Evolutionary conservation across 2,329 filamentous ascomycete species (phyloP).

Genomic region (Apiospora koreana): DNA sequence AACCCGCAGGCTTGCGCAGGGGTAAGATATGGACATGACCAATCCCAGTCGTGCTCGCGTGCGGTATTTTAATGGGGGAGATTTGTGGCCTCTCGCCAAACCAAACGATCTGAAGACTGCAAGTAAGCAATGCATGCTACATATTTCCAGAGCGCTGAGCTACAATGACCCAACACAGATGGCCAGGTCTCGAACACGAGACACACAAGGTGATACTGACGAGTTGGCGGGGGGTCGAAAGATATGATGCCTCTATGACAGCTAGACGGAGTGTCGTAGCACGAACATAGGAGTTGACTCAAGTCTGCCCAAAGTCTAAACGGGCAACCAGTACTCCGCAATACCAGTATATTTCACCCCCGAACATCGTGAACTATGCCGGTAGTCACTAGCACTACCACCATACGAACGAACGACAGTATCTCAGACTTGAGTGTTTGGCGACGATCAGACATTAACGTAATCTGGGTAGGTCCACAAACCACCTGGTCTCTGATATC

Average conservation of each 20-base stretch:
- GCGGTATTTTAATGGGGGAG: background rate
- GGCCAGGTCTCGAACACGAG: background rate
- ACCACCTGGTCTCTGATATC: conserved; percentile 1
- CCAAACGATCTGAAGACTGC: background rate
- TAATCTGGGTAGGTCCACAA: background rate
- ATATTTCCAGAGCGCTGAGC: background rate
- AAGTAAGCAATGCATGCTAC: background rate
- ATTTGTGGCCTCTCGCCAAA: background rate
- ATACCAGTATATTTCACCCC: background rate
- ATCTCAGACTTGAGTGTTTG: background rate
- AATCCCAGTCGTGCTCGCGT: background rate
- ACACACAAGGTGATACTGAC: background rate
- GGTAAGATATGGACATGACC: background rate
- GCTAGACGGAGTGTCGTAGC: background rate
- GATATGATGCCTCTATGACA: background rate
- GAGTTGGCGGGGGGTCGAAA: background rate
- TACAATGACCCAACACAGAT: background rate
- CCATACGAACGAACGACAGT: background rate
- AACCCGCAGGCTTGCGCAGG: background rate
- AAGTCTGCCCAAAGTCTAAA: background rate
- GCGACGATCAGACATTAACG: background rate
- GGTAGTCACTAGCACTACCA: background rate
- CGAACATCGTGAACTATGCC: background rate
- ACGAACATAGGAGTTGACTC: background rate
- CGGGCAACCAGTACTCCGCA: background rate